Evolutionary conservation across 2,329 filamentous ascomycete species (phyloP).

Genomic region (Paramyrothecium roridum): DNA sequence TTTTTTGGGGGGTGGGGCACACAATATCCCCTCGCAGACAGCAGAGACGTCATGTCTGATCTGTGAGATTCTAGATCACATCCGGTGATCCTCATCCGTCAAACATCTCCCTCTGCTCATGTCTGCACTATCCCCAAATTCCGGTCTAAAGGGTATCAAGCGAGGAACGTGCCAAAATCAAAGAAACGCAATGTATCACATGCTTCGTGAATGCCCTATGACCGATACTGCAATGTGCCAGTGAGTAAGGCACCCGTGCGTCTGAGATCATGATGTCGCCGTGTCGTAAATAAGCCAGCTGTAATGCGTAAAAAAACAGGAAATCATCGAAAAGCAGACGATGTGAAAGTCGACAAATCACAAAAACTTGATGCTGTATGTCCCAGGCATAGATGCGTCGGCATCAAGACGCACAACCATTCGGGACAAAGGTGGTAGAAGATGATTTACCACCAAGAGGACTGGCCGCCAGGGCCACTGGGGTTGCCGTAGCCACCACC

Average conservation of each 20-base stretch:
- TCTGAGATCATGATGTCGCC: conserved; percentile 39
- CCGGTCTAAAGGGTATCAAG: conserved; percentile 43
- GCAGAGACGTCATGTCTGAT: conserved; percentile 24
- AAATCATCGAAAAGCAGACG: conserved; percentile 17
- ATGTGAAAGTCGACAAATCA: conserved; percentile 7
- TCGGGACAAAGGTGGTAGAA: conserved; percentile 6
- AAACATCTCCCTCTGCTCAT: conserved; percentile 32
- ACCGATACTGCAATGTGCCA: conserved; percentile 32
- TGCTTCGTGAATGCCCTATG: conserved; percentile 38
- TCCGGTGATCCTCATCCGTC: conserved; percentile 28
- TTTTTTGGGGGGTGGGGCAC: conserved; percentile 17
- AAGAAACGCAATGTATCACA: conserved; percentile 43
- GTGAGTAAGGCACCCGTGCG: conserved; percentile 27
- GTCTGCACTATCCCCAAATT: conserved; percentile 35
- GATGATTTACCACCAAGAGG: conserved; percentile 63
- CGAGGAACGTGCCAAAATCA: conserved; percentile 39
- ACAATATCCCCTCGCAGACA: conserved; percentile 28
- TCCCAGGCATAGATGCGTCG: conserved; percentile 6
- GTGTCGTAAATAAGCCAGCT: conserved; percentile 31
- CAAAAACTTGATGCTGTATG: conserved; percentile 9
- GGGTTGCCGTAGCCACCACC: conserved; percentile 59
- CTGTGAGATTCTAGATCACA: conserved; percentile 32
- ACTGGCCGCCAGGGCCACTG: conserved; percentile 64
- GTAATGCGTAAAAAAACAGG: conserved; percentile 21
- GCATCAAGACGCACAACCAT: conserved; percentile 16